Evolutionary conservation across 1,139 yeast genomes (phyloP), one percentile per base, ranked within the genome.

Genomic region (Taphrina populina): DNA sequence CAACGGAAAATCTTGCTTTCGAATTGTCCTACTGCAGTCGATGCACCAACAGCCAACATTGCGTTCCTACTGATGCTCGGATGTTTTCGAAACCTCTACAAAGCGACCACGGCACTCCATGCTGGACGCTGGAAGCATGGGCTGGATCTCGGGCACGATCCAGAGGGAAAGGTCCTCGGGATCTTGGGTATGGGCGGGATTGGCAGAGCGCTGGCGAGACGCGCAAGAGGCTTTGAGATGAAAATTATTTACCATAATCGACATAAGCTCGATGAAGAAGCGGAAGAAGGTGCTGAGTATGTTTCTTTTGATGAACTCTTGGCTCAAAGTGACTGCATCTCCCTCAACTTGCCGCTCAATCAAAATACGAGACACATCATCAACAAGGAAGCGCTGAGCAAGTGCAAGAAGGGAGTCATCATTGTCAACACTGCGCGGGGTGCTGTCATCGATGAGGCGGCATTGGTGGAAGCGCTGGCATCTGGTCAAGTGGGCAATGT

Each of bases 141-240:
- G 10, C 62, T 67, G 2, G 69, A 67, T 1, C 66, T 72, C 32
- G 74, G 71, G 44, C 66, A 68, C 44, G 84, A 81, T 62, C 88
- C 88, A 4, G 78, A 76, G 63, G 80, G 80, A 15, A 81, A 80
- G 65, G 77, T 76, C 6, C 75, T 84, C 24, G 94, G 94, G 7
- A 82, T 85, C 59, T 72, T 82, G 54, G 94, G 94, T 5, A 78
- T 84, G 83, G 94, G 94, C 11, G 90, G 92, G 24, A 83, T 85
- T 68, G 94, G 94, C 52, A 75, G 85, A 45, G 82, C 86, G 10
- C 78, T 84, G 51, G 76, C 87, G 58, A 86, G 82, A 65, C 75
- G 87, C 62, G 75, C 82, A 59, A 64, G 62, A 59, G 83, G 83
- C 2, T 82, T 83, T 67, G 87, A 85, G 8, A 82, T 83, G 67